Base-by-base conservation (phyloP, 306 rosid genomes). In the Phaseolus lunatus region DNA sequence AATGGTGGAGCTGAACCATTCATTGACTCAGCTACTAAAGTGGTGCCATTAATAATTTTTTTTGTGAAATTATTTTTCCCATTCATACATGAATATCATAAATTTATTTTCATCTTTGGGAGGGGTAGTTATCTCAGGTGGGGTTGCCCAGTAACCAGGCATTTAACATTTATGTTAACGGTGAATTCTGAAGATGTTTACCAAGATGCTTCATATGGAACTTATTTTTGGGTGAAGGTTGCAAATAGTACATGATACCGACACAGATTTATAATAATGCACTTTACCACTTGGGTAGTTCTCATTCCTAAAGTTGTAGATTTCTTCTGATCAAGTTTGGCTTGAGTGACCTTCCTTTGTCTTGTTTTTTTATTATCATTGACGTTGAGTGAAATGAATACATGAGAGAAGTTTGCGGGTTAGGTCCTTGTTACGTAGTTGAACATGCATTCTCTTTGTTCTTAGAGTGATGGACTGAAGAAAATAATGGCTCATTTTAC, bases 21-120 rank as follows among this genome's bases (percentile, higher is more conserved):
- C 35, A 35, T 15, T 9, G 13, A 41, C 24, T 56, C 9, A 22
- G 62, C 53, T 37, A 16, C 39, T 37, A 23, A 31, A 37, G 54
- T 23, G 23, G 67, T 72, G 41, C 31, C 68, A 16, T 35, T 27
- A 13, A 15, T 61, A 7, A 24, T 57, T 57, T 57, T 5, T 57
- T 57, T 26, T 57, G 18, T 23, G 18, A 57, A 61, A 61, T 61
- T 29, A 29, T 16, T 26, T 59, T 59, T 29, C 43, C 29, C 50
- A 53, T 78, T 22, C 7, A 7, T 68, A 13, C 12, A 65, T n/a
- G 62, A 16, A 26, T 35, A 23, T 65, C 49, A 52, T 61, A 23
- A 59, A 27, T 48, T 62, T 62, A 19, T 39, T 29, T 74, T 61
- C 19, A 49, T 61, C 44, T 59, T 74, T 59, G 47, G 49, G 39